Conservation (phyloP, 2,329 filamentous ascomycete genomes). For the Arthrobotrys conoides region DNA sequence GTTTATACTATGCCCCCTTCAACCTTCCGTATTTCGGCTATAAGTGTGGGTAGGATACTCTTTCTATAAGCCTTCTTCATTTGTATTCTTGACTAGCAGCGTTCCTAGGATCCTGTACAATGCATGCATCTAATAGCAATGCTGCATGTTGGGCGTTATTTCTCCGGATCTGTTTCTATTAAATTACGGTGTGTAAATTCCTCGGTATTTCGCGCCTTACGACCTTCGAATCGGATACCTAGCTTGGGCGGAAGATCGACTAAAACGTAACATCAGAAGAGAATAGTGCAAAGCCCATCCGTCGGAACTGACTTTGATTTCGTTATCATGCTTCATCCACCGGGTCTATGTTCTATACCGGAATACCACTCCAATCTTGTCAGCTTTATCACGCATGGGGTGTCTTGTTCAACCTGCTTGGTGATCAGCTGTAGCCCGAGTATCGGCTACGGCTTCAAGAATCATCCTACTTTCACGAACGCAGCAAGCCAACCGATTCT, state of each 20-base stretch:
- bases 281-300: background rate
- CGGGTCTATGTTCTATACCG: background rate
- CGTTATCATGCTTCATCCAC: background rate
- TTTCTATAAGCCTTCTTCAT: background rate
- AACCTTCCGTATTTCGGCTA: background rate
- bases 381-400: background rate
- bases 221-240: background rate
- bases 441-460: background rate
- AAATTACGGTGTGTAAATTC: background rate
- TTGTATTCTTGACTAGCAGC: too few species aligned
- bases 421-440: background rate
- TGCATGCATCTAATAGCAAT: background rate
- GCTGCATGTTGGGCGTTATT: too few species aligned
- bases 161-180: too few species aligned
- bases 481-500: background rate
- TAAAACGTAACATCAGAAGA: background rate
- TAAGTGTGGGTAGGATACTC: too few species aligned
- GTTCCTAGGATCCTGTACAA: too few species aligned
- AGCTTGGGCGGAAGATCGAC: background rate
- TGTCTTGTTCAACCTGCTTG: background rate
- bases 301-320: background rate
- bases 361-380: background rate
- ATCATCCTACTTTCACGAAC: background rate
- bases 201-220: background rate
- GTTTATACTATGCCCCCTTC: background rate